Conservation (phyloP, 2,329 filamentous ascomycete genomes). For the Coniochaeta hoffmannii region DNA sequence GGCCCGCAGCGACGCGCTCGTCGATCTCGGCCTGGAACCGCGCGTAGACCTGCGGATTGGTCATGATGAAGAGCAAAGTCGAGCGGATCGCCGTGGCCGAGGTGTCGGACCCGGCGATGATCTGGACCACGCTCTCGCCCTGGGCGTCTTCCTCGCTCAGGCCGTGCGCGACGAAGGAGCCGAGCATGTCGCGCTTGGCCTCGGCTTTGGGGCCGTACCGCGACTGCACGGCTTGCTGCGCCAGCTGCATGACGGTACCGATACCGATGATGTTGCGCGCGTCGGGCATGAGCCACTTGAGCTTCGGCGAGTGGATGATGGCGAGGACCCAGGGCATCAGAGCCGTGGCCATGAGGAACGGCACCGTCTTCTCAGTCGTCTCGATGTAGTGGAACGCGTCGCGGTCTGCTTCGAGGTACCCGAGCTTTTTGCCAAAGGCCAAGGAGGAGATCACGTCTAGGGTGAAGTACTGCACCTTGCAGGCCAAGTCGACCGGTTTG, state of each 20-base stretch:
- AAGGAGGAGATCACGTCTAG: conserved; percentile 47
- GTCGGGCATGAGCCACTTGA: conserved; percentile 26
- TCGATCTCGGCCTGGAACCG: conserved; percentile 14
- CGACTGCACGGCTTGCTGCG: conserved; percentile 13
- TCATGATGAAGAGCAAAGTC: conserved; percentile 38
- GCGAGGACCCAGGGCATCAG: conserved; percentile 32
- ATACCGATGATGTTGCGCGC: conserved; percentile 30
- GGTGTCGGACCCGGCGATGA: conserved; percentile 44
- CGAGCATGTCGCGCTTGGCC: conserved; percentile 29
- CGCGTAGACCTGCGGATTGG: conserved; percentile 26
- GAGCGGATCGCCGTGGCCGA: conserved; percentile 40
- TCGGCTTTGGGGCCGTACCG: conserved; percentile 13
- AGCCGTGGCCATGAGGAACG: conserved; percentile 33
- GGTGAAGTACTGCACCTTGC: conserved; percentile 44
- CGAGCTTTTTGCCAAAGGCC: conserved; percentile 40
- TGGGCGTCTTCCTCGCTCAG: conserved; percentile 12
- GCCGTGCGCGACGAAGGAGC: conserved; percentile 30
- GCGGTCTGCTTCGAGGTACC: conserved; percentile 34
- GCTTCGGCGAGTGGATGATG: conserved; percentile 32
- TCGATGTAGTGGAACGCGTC: conserved; percentile 38
- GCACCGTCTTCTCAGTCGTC: conserved; percentile 16
- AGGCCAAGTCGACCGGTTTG: conserved; percentile 40
- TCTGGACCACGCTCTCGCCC: conserved; percentile 10
- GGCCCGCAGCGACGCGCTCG: conserved; percentile 31
- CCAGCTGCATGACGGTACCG: conserved; percentile 27